Conservation (phyloP, 345 rosid species). For the Chamaenerion angustifolium region DNA sequence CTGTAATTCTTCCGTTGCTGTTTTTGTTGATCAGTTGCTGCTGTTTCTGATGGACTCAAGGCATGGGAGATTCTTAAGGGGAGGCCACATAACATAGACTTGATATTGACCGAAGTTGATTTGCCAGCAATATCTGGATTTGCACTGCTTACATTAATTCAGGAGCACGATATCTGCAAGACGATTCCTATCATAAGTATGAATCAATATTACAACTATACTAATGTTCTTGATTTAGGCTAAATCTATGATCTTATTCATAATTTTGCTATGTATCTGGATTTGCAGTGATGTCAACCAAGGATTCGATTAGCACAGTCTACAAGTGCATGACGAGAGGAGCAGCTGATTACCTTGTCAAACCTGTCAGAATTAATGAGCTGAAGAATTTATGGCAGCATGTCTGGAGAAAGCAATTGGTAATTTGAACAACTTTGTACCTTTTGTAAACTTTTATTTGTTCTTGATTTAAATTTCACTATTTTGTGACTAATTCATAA, state of each 20-base stretch:
- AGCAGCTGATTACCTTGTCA: slow-evolving; percentile 93
- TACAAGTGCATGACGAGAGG: slow-evolving; percentile 92
- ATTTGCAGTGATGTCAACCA: slow-evolving; percentile 88
- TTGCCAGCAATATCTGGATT: slow-evolving; percentile 82
- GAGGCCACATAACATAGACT: slow-evolving; percentile 45
- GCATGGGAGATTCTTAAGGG: slow-evolving; percentile 93
- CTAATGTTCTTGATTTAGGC: not conserved
- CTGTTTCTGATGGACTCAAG: slow-evolving; percentile 77
- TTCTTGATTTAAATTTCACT: too few species aligned
- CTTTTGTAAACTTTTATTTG: not conserved
- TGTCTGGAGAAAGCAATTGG: slow-evolving; percentile 89
- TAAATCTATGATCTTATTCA: not conserved
- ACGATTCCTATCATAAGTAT: slow-evolving; percentile 89
- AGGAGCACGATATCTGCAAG: slow-evolving; percentile 87
- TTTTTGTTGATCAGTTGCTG: slow-evolving; percentile 38
- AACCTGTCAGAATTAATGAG: slow-evolving; percentile 90
- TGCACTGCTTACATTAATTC: slow-evolving; percentile 68
- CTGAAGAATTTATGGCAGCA: slow-evolving; percentile 94
- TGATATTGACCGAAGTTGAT: slow-evolving; percentile 84
- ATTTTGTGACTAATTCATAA: slow-evolving; percentile 12
- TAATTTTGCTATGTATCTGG: not conserved
- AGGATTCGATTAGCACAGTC: slow-evolving; percentile 74
- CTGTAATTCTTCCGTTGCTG: not conserved
- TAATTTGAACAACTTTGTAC: slow-evolving; percentile 11
- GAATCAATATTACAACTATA: slow-evolving; percentile 8